These are phyloP conservation scores for Gossypium trilobum DNA, from an alignment of 441 rosid genomes.

Conservation along the genomic window DNA sequence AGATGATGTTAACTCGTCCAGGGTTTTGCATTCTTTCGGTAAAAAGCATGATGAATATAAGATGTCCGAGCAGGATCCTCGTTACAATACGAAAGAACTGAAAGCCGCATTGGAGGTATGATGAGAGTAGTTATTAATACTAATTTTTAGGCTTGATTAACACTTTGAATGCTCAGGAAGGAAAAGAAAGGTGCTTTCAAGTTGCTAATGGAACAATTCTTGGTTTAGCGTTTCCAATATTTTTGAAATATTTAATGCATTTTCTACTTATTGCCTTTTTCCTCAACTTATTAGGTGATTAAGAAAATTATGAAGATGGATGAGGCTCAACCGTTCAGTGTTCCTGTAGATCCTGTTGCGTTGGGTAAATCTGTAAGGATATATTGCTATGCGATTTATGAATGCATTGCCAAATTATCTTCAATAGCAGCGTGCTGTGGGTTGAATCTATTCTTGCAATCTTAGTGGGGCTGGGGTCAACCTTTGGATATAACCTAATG, in stretches of 20 bases:
- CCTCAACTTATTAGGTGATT: conserved; percentile 30
- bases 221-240: neutral
- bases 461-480: neutral
- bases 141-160: neutral
- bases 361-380: conserved; percentile 40
- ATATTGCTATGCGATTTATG: neutral
- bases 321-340: conserved; percentile 42
- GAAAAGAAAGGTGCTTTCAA: neutral
- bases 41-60: conserved; percentile 19
- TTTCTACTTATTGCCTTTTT: neutral
- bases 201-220: neutral
- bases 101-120: conserved; percentile 38
- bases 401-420: conserved; percentile 6
- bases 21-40: conserved; percentile 23
- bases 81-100: conserved; percentile 31
- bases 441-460: neutral
- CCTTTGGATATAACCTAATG: neutral
- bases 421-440: neutral
- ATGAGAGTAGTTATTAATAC: neutral
- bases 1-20: conserved; percentile 22
- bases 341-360: conserved; percentile 43
- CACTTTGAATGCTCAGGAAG: neutral
- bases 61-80: conserved; percentile 18
- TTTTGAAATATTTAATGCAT: neutral
- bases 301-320: conserved; percentile 52